A percentile compares a stretch with the other conserved stretches of the same genome.
phyloP scores from a whole-genome alignment of 371 early-diverging fungal species.

The Umbelopsis sp. region DNA sequence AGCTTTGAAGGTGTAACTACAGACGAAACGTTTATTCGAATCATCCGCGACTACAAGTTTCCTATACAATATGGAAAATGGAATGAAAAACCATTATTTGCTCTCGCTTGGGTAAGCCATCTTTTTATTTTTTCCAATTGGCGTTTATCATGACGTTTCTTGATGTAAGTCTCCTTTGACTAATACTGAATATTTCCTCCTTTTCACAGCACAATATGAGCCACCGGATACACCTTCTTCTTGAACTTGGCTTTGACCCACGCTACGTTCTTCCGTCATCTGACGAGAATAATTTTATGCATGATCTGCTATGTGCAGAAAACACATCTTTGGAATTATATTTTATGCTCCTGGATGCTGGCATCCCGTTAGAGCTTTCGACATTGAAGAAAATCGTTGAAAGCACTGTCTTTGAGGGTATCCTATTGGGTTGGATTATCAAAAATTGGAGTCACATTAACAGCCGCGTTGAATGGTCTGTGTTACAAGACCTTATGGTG shows the following conservation, averaged over 20 bases:
- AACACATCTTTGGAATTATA: conserved; percentile 5
- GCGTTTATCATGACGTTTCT: neutral
- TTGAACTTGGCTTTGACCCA: conserved; percentile 8
- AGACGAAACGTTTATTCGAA: conserved; percentile 6
- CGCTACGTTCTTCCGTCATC: conserved; percentile 2
- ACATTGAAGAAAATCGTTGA: conserved; percentile 7
- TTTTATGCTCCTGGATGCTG: conserved; percentile 7
- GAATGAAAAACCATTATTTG: conserved; percentile 16
- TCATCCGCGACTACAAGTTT: conserved; percentile 11
- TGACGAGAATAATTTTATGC: neutral
- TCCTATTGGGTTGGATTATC: conserved; percentile 11
- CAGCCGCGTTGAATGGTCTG: neutral
- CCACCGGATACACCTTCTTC: conserved; percentile 6
- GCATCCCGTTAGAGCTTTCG: neutral
- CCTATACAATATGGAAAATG: conserved; percentile 13
- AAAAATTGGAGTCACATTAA: conserved; percentile 14
- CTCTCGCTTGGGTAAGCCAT: neutral
- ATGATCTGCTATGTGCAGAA: conserved; percentile 5
- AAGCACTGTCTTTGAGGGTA: neutral
- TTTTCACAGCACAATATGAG: conserved; percentile 1
- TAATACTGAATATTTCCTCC: too few species aligned
- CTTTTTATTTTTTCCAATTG: neutral
- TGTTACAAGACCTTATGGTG: conserved; percentile 5
- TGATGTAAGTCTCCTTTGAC: neutral
- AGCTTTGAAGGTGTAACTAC: conserved; percentile 10